Base-by-base conservation (phyloP, 1,284 basidiomycete species). In the Ceratobasidium sp. region DNA sequence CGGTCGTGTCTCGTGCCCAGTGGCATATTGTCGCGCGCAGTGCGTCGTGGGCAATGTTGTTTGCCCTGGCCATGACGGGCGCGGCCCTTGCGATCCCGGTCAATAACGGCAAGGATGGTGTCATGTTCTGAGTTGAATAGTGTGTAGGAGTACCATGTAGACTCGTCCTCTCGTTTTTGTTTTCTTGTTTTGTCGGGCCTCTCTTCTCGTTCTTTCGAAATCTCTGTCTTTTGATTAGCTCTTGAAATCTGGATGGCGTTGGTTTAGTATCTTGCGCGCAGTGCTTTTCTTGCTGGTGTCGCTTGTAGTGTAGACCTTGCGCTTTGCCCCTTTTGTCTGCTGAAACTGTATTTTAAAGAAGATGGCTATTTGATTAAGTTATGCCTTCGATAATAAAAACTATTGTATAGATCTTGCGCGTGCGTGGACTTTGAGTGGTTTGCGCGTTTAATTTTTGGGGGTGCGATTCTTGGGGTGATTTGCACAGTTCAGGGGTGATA, bases 1-100 rank as follows among this genome's bases (percentile, higher is more conserved):
- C 90, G 14, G 84, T 90, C 69, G 87, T 93, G 61, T 85, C 88
- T 69, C 85, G 92, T 19, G 91, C 88, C 4, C 92, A 93, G 79
- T 93, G 92, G 92, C 91, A 93, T 81, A 85, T 88, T 29, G 85
- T 88, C 22, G 80, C 87, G 62, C 79, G 86, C 43, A 85, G 85
- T 37, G 83, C 80, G 39, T 43, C 68, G 13, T 59, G 54, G 54
- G 68, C 68, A 19, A 59, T 71, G 54, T 39, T 71, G 14, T 71
- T 71, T 59, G 68, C 68, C 2, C 24, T 59, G 1, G 22, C 14
- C n/a, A 53, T 71, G 7, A 61, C 56, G 7, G 68, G 68, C 19
- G 68, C 68, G 2, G 37, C 39, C 2, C 56, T 71, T 0, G 54
- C 68, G 13, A 71, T 71, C 43, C 68, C 68, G 1, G 66, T 69